phyloP scores from a whole-genome alignment of 1,284 basidiomycete species.

The Inonotus hispidus region DNA sequence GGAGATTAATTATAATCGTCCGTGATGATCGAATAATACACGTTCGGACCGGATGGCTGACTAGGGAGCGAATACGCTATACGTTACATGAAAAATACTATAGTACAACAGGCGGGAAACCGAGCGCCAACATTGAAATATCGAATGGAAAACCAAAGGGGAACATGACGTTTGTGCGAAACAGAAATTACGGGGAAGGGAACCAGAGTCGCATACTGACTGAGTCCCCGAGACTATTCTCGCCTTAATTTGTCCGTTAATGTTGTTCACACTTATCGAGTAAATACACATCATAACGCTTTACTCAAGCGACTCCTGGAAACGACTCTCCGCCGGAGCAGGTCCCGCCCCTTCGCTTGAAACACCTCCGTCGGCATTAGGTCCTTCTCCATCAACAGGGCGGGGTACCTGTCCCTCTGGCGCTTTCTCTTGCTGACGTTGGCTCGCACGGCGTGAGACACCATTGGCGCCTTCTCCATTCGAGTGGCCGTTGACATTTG shows the following conservation, averaged over 20 bases:
- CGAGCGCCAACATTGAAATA: too few species aligned
- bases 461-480: constrained; percentile 26
- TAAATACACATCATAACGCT: not conserved
- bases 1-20: too few species aligned
- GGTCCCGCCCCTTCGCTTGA: constrained; percentile 27
- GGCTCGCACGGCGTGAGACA: constrained; percentile 42
- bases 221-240: too few species aligned
- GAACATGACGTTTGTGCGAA: too few species aligned
- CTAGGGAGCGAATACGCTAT: too few species aligned
- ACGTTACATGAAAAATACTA: too few species aligned
- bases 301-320: constrained; percentile 28
- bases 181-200: too few species aligned
- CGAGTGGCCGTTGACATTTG: constrained; percentile 13
- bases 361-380: constrained; percentile 21
- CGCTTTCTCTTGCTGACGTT: constrained; percentile 67
- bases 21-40: too few species aligned
- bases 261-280: not conserved
- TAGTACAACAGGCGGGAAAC: too few species aligned
- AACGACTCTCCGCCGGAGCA: constrained; percentile 38
- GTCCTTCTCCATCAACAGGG: constrained; percentile 18
- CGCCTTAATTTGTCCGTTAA: not conserved
- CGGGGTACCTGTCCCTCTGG: constrained; percentile 48
- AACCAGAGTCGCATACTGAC: too few species aligned
- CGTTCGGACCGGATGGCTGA: not conserved
- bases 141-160: too few species aligned